Base-by-base conservation (phyloP, 2,329 filamentous ascomycete genomes). In the Trichoderma polysporum region DNA sequence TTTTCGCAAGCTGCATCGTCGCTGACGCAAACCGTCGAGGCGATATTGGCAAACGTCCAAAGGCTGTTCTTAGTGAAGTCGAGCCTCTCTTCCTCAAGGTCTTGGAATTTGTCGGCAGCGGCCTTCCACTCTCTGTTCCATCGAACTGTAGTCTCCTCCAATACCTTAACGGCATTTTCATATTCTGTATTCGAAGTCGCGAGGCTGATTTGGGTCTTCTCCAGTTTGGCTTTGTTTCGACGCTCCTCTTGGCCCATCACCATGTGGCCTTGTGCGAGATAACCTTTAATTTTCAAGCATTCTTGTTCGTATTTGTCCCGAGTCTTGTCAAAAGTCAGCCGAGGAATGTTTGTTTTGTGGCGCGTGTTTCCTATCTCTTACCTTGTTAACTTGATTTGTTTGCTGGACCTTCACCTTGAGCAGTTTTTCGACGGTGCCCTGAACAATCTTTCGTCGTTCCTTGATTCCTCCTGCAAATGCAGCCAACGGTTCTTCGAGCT, bases 51-150 rank as follows among this genome's bases (percentile, higher is more conserved):
- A 80, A 98, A 99, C 15, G 90, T 94, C 96, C 95, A 99, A 8
- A 99, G 83, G 75, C 95, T 98, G 80, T 92, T 97, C 84, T 98
- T 99, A 71, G 93, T 94, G 76, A 97, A 99, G 79, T 99, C 95
- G 45, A 99, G 85, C 50, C 95, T 87, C 80, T 99, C 95, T 78
- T 99, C 96, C 80, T 99, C 95, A 13, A 99, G 87, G 74, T 99
- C 96, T 82, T 99, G 96, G 79, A 99, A 99, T 82, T 98, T 99
- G 84, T 96, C 96, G 74, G 95, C 97, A 1, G 94, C 95, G 22
- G 92, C 89, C 80, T 98, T 99, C 95, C 95, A 99, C 77, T 99
- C 95, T 73, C 94, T 87, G 76, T 99, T 99, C 95, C 95, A 99
- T 64, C 94, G 87, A 4, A 88, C 91, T 0, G 95, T 99, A 0